phyloP scores from a whole-genome alignment of 345 rosid genomes.

The Turritis glabra region DNA sequence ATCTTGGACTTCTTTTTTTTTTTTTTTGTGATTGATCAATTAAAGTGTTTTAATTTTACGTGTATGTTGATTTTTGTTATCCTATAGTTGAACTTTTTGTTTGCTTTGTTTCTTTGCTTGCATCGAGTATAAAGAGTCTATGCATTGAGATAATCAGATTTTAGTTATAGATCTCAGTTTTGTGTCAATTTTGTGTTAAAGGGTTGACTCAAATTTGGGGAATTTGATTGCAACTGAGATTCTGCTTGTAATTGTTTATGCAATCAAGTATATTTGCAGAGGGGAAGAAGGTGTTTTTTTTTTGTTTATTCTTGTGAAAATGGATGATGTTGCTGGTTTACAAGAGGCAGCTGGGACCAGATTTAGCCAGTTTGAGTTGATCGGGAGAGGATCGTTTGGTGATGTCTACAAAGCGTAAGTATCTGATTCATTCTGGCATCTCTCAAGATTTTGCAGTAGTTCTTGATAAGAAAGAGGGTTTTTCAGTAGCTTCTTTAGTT shows the following conservation, averaged over 20 bases:
- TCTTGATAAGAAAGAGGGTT: background rate
- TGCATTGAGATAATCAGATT: slow-evolving; percentile 14
- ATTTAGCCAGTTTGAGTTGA: slow-evolving; percentile 82
- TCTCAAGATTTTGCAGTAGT: background rate
- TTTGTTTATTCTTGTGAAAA: slow-evolving; percentile 30
- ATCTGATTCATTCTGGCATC: background rate
- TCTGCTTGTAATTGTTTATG: slow-evolving; percentile 14
- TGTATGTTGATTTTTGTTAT: slow-evolving; percentile 42
- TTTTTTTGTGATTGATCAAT: background rate
- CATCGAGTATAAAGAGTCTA: slow-evolving; percentile 38
- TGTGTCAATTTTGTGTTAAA: too few relatives aligned
- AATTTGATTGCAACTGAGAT: slow-evolving; percentile 20
- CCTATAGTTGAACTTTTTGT: slow-evolving; percentile 15
- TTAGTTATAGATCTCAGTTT: slow-evolving; percentile 30
- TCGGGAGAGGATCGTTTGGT: slow-evolving; percentile 97
- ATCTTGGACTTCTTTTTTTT: background rate
- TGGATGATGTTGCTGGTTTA: slow-evolving; percentile 84
- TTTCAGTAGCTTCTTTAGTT: background rate
- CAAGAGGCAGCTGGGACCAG: slow-evolving; percentile 78
- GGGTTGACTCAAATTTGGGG: slow-evolving; percentile 38
- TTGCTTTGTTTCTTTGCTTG: background rate
- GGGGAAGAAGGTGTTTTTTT: slow-evolving; percentile 16
- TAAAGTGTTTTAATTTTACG: slow-evolving; percentile 27
- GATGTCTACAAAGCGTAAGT: slow-evolving; percentile 99
- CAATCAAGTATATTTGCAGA: slow-evolving; percentile 21